Evolutionary conservation across 1,284 basidiomycete species (phyloP), one percentile per base, ranked within the genome.

Genomic region (Leccinum angustisporum): DNA sequence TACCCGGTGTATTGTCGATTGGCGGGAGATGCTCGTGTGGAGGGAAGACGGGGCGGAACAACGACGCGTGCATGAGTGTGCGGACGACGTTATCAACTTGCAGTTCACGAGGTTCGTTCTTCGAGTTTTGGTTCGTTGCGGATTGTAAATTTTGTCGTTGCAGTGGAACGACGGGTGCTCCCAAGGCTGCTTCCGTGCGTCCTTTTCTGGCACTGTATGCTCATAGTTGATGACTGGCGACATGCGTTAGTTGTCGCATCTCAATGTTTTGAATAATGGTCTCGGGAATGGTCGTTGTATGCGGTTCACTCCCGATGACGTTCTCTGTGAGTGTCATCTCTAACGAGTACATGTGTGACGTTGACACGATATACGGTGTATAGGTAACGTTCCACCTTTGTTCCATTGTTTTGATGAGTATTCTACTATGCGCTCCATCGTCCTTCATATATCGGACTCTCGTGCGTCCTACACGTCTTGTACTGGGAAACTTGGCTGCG

Each of bases 351-450:
- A 30, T 48, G 16, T 34, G 16, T 34, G 13, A 53, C 5, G 48
- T 21, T 59, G 54, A 67, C 27, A 40, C 34, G 56, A 57, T 27
- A 18, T 31, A 25, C 46, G 6, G 10, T 63, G 43, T 43, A 9
- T 56, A 90, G 88, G 88, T 79, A 92, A 93, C 66, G 86, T 86
- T 1, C 91, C 91, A 2, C 91, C 91, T 1, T 75, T 93, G 0
- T 92, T 93, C 72, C 91, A 94, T 72, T 94, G 91, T 70, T 94
- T 94, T 83, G 92, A 91, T 92, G 75, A 88, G 90, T 89, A 40
- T 58, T 51, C 59, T 8, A 27, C 58, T 10, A 27, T 60, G 18
- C 50, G 25, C 43, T 13, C 30, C 27, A 2, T 61, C 16, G 14
- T 43, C 27, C 1, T n/a, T 54, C 16, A 1, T 27, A 57, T 54